Conservation (phyloP, 2,329 filamentous ascomycete species). For the Microthyrium microscopicum region DNA sequence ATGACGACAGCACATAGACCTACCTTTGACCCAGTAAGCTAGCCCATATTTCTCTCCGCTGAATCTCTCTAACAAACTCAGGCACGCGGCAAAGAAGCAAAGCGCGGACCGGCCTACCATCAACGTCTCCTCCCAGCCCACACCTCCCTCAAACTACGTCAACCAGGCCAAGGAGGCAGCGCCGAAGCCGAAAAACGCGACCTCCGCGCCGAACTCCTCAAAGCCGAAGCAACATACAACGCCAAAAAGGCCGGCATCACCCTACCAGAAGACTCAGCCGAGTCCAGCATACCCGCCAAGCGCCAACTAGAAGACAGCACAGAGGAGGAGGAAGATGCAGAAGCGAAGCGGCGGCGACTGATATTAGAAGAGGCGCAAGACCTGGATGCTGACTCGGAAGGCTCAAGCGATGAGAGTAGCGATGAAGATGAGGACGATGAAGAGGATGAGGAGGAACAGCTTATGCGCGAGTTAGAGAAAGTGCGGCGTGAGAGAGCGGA, state of each 20-base stretch:
- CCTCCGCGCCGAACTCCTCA: conserved; percentile 74
- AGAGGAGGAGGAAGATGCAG: conserved; percentile 28
- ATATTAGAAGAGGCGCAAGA: conserved; percentile 79
- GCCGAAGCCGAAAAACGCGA: conserved; percentile 57
- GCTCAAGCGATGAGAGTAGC: conserved; percentile 38
- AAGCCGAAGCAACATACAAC: conserved; percentile 75
- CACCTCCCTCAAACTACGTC: conserved; percentile 76
- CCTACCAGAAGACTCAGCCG: conserved; percentile 29
- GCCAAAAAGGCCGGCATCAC: conserved; percentile 60
- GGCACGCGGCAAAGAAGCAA: conserved; percentile 88
- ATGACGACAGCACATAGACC: conserved; percentile 55
- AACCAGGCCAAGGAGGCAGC: conserved; percentile 78
- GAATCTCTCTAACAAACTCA: conserved; percentile 22
- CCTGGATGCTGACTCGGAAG: conserved; percentile 67
- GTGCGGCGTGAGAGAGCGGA: conserved; percentile 77
- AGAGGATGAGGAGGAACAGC: conserved; percentile 65
- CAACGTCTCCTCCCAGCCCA: conserved; percentile 89
- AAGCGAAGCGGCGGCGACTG: conserved; percentile 61
- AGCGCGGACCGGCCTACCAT: conserved; percentile 85
- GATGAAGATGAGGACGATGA: conserved; percentile 46
- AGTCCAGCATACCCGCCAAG: conserved; percentile 37
- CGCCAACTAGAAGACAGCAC: conserved; percentile 42
- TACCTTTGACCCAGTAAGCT: conserved; percentile 78
- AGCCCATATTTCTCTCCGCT: conserved; percentile 2
- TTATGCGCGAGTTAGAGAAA: conserved; percentile 86